Base-by-base conservation (phyloP, 73 alveolate species). In the Tetrahymena borealis region DNA sequence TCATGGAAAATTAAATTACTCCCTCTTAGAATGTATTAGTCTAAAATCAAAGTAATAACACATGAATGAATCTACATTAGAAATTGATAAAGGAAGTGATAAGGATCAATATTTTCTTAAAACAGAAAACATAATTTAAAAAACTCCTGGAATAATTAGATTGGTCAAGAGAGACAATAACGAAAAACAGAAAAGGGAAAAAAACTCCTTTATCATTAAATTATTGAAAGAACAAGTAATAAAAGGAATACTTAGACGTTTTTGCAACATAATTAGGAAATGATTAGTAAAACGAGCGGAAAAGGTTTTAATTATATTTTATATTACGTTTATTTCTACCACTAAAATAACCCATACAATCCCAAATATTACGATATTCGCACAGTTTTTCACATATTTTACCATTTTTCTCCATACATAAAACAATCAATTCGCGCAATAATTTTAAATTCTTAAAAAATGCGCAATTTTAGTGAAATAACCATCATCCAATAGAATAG, bases 151-250 rank as follows among this genome's bases (percentile, higher is more conserved):
- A 60, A 60, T 60, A 60, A 60, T 60, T 60, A 60, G 85, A 24
- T 60, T 60, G 85, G 28, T 24, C 28, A 60, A 60, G 85, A 60
- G 85, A 60, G 85, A 24, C 85, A 60, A 60, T 60, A 60, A 60
- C 85, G 85, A 60, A 60, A 60, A 60, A 60, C 85, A 60, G 85
- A 60, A 60, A 60, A 60, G 85, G 85, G 85, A 60, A 20, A 60
- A n/a, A 60, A 60, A 60, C 85, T 60, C 85, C 85, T 60, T 60
- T 32, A 32, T 32, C 85, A 60, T 60, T 60, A 13, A 60, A 60
- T 60, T 60, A 60, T 18, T 60, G 28, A 60, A 60, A 60, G 10
- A 60, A n/a, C 38, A 18, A 13, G 9, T 24, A 15, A 60, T 60
- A 60, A 60, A 35, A 60, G 28, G 85, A 60, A 60, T 60, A 60